Conservation (phyloP, 495 filamentous ascomycete species). For the Durotheca rogersii region DNA sequence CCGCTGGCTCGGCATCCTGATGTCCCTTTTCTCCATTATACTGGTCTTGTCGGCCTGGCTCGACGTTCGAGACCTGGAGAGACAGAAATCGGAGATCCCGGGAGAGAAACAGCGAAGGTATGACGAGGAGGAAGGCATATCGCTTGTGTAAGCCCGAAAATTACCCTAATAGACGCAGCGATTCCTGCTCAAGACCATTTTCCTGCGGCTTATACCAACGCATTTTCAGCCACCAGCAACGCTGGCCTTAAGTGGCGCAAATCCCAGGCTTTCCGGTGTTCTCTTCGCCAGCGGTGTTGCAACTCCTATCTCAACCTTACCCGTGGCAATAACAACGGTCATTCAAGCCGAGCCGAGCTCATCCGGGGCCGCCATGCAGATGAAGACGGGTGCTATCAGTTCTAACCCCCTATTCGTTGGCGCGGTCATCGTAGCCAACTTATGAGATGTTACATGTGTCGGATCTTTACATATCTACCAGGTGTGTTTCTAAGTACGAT, state of each 20-base stretch:
- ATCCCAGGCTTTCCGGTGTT: constrained; percentile 38
- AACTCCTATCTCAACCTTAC: constrained; percentile 36
- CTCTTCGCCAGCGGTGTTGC: constrained; percentile 50
- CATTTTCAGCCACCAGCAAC: too few relatives aligned
- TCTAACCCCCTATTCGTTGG: constrained; percentile 43
- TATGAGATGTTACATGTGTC: constrained; percentile 10
- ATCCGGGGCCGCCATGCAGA: constrained; percentile 24
- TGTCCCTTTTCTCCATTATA: constrained; percentile 15
- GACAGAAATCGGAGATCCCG: not conserved
- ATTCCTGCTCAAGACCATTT: too few relatives aligned
- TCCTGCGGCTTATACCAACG: too few relatives aligned
- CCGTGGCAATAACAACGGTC: constrained; percentile 35
- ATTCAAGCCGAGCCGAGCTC: constrained; percentile 9
- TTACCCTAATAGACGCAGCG: too few relatives aligned
- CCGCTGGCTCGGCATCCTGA: constrained; percentile 14
- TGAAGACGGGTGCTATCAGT: constrained; percentile 33
- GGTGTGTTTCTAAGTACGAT: too few relatives aligned
- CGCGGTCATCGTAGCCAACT: constrained; percentile 29
- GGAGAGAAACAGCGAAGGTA: not conserved
- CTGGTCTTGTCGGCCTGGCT: constrained; percentile 14
- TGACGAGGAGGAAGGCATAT: constrained; percentile 4
- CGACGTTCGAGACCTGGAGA: constrained; percentile 19
- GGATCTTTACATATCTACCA: too few relatives aligned
- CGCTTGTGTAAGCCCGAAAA: not conserved
- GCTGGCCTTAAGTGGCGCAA: constrained; percentile 55